Conservation (phyloP, 1,139 yeast species). For the Arxiozyma slooffiae region DNA sequence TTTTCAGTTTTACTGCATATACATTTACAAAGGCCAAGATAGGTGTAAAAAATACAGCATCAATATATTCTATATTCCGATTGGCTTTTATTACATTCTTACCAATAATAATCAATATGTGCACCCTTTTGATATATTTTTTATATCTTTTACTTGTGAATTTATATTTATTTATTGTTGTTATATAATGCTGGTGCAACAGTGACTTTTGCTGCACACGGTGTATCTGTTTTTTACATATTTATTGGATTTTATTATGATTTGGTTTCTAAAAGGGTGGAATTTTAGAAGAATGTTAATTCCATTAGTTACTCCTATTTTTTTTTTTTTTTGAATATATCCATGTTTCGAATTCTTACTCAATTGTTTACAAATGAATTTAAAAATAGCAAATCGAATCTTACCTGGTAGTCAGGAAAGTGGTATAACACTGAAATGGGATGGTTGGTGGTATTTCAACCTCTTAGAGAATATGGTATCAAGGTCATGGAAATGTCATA, state of each 20-base stretch:
- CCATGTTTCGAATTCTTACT: conserved; percentile 41
- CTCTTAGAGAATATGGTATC: conserved; percentile 56
- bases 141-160: conserved; percentile 41
- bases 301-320: conserved; percentile 47
- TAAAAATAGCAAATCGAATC: conserved; percentile 45
- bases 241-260: conserved; percentile 46
- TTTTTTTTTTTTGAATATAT: conserved; percentile 47
- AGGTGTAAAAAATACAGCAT: conserved; percentile 41
- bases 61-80: conserved; percentile 47
- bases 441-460: conserved; percentile 51
- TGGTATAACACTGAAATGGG: conserved; percentile 61
- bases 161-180: conserved; percentile 37
- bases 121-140: conserved; percentile 36
- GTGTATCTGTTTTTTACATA: conserved; percentile 44
- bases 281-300: conserved; percentile 47
- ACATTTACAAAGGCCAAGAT: conserved; percentile 63
- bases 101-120: conserved; percentile 45
- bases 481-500: conserved; percentile 59
- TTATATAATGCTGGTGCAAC: conserved; percentile 32
- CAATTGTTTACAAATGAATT: conserved; percentile 52
- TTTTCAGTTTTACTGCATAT: conserved; percentile 47
- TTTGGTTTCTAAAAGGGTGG: conserved; percentile 59
- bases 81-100: conserved; percentile 40
- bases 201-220: conserved; percentile 46
- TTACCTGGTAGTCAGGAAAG: conserved; percentile 82